A percentile compares a stretch with the other conserved stretches of the same genome.
phyloP scores from a whole-genome alignment of 768 basidiomycete species.

The Podaxis carcinomalis region DNA sequence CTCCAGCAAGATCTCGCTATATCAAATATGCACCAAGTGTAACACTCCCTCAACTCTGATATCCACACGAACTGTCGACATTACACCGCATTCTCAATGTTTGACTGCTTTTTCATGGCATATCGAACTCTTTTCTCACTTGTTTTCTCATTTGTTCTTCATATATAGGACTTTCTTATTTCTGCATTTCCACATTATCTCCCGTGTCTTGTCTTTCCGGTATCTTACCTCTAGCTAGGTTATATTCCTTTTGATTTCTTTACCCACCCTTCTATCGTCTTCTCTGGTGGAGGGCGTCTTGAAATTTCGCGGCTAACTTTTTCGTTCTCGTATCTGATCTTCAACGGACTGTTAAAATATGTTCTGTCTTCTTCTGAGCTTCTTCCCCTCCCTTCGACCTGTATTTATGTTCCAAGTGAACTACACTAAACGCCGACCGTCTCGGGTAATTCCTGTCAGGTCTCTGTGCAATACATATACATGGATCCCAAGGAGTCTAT shows the following conservation, averaged over 20 bases:
- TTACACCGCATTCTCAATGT: neutral
- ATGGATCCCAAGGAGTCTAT: neutral
- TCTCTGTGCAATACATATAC: neutral
- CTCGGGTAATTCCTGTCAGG: neutral
- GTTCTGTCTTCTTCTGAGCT: neutral
- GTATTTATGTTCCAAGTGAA: slow-evolving; percentile 3
- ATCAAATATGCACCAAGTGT: slow-evolving; percentile 6
- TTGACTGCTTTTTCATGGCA: slow-evolving; percentile 10
- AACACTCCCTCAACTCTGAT: slow-evolving; percentile 5
- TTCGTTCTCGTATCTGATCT: neutral
- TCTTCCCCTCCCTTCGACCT: neutral
- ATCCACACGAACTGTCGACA: slow-evolving; percentile 9
- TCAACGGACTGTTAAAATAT: neutral
- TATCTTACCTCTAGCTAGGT: slow-evolving; percentile 7
- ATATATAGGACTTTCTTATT: neutral
- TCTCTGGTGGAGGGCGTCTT: neutral
- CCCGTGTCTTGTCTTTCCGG: neutral
- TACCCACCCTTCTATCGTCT: neutral
- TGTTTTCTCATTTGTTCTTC: slow-evolving; percentile 8
- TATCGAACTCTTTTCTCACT: slow-evolving; percentile 9
- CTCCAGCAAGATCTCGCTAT: slow-evolving; percentile 7
- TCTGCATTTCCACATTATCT: slow-evolving; percentile 3
- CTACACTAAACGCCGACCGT: neutral
- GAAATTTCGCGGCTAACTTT: neutral
- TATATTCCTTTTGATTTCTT: neutral